phyloP scores from a whole-genome alignment of 1,284 basidiomycete species.

The Irpex rosettiformis region DNA sequence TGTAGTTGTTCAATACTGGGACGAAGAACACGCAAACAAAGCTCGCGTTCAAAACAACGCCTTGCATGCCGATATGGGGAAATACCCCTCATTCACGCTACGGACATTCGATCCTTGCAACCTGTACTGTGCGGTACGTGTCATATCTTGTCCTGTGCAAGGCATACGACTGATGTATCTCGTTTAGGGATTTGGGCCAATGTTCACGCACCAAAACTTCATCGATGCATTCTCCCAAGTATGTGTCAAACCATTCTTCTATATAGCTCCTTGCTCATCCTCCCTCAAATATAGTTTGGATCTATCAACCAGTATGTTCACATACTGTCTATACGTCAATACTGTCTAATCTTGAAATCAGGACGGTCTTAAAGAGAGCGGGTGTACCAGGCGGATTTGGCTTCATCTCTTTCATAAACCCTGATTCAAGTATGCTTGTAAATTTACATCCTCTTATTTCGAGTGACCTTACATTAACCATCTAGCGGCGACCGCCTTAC shows the following conservation, averaged over 20 bases:
- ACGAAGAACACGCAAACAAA: constrained; percentile 2
- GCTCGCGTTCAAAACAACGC: background rate
- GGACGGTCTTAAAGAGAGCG: background rate
- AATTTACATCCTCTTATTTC: background rate
- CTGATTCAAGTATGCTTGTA: background rate
- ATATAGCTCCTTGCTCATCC: background rate
- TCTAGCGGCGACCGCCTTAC: background rate
- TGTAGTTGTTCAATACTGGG: constrained; percentile 12
- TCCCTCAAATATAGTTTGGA: background rate
- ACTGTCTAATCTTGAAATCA: background rate
- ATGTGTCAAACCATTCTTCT: background rate
- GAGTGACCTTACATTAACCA: background rate
- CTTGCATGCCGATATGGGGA: background rate
- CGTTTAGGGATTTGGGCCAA: background rate
- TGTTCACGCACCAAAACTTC: background rate
- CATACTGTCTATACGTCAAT: background rate
- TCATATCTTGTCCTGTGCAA: background rate
- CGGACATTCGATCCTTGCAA: background rate
- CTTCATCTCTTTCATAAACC: background rate
- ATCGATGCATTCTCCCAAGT: background rate
- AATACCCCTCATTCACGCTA: constrained; percentile 1
- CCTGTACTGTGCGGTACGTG: constrained; percentile 2
- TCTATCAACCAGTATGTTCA: background rate
- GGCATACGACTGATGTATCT: background rate
- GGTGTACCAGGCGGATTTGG: constrained; percentile 1